Conservation (phyloP, 306 rosid genomes). For the Pyrus pyrifolia region DNA sequence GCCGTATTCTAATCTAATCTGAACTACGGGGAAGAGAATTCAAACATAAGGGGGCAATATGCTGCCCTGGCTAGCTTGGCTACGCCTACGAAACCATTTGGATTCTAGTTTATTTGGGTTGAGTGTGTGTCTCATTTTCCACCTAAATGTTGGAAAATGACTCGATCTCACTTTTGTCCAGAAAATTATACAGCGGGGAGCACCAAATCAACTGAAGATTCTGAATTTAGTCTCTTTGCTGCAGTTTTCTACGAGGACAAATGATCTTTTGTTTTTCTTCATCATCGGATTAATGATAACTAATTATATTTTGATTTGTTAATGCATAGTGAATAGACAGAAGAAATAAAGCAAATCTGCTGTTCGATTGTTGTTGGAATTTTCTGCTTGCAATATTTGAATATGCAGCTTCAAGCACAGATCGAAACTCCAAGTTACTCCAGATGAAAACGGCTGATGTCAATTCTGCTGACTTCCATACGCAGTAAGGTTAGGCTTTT, state of each 20-base stretch:
- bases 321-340: not conserved
- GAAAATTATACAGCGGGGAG: not conserved
- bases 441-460: not conserved
- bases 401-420: not conserved
- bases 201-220: not conserved
- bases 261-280: not conserved
- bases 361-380: not conserved
- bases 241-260: not conserved
- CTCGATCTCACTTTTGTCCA: not conserved
- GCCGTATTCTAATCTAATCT: not conserved
- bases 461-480: not conserved
- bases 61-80: too few species aligned
- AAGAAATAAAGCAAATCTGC: not conserved
- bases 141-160: not conserved
- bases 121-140: too few species aligned
- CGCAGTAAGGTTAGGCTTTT: not conserved
- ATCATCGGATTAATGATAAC: not conserved
- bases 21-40: not conserved
- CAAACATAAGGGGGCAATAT: not conserved
- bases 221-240: not conserved
- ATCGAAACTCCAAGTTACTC: not conserved
- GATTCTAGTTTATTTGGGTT: not conserved
- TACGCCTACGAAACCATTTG: not conserved
- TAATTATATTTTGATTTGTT: not conserved
- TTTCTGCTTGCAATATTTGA: slow-evolving; percentile 10